These are phyloP conservation scores for Terfezia boudieri DNA, from an alignment of 495 filamentous ascomycete genomes.

Conservation along the genomic window DNA sequence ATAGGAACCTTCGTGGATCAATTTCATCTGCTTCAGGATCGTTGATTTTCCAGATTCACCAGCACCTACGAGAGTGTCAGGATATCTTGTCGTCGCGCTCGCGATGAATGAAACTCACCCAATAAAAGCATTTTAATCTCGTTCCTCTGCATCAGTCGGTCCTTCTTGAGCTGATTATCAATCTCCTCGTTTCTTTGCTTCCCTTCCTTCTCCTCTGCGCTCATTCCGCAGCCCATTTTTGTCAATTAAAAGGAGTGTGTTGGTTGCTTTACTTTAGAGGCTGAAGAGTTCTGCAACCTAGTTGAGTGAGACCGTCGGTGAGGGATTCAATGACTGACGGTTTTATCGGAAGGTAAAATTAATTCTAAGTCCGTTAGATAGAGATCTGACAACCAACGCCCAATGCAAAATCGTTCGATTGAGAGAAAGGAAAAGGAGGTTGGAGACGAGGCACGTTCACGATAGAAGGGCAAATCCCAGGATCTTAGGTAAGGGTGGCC, in stretches of 20 bases:
- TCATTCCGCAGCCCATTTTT: slow-evolving; percentile 98
- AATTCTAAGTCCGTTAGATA: too few species aligned
- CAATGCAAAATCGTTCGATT: too few species aligned
- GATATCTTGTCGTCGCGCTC: slow-evolving; percentile 1
- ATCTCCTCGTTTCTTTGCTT: slow-evolving; percentile 99
- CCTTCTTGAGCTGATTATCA: slow-evolving; percentile 88
- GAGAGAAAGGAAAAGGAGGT: too few species aligned
- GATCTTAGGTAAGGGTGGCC: too few species aligned
- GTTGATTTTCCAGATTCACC: slow-evolving; percentile 99
- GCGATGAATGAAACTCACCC: slow-evolving; percentile 35
- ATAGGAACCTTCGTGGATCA: slow-evolving; percentile 64
- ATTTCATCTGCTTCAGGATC: slow-evolving; percentile 98
- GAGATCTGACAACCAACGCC: too few species aligned
- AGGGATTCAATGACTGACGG: too few species aligned
- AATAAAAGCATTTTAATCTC: slow-evolving; percentile 99
- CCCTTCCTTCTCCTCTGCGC: slow-evolving; percentile 99
- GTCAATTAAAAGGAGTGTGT: slow-evolving; percentile 21
- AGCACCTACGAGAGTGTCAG: slow-evolving; percentile 41
- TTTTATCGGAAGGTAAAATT: too few species aligned
- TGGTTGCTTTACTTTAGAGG: not conserved
- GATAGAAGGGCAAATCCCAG: too few species aligned
- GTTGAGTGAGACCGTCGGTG: too few species aligned
- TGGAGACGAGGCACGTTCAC: too few species aligned
- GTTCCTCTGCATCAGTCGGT: slow-evolving; percentile 86
- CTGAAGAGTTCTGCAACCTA: too few species aligned